Evolutionary conservation across 176 grass and related monocot species (phyloP).

Genomic region (Pontederia paniculata): DNA sequence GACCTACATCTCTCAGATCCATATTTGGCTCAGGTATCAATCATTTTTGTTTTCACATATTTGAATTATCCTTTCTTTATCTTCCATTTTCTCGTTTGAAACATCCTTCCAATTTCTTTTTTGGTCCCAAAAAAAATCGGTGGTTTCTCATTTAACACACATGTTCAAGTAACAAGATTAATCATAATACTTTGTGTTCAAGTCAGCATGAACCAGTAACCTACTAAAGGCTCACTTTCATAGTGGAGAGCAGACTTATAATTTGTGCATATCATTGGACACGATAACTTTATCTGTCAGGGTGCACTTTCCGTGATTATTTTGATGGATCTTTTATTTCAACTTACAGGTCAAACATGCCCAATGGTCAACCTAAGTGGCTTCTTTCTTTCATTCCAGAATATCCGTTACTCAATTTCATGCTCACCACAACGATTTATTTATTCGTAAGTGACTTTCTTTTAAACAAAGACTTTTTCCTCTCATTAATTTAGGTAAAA

Average conservation of each 20-base stretch:
- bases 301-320: background rate
- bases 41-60: background rate
- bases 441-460: slow-evolving; percentile 40
- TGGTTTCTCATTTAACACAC: background rate
- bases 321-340: background rate
- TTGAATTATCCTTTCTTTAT: background rate
- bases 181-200: too few species aligned
- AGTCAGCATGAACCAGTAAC: too few species aligned
- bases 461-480: background rate
- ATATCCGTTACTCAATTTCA: slow-evolving; percentile 69
- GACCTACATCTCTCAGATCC: slow-evolving; percentile 21
- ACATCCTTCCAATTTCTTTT: too few species aligned
- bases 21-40: slow-evolving; percentile 20
- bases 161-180: too few species aligned
- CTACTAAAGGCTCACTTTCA: too few species aligned
- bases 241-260: too few species aligned
- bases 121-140: too few species aligned
- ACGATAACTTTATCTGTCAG: background rate
- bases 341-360: slow-evolving; percentile 42
- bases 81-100: background rate
- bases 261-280: too few species aligned
- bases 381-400: slow-evolving; percentile 62
- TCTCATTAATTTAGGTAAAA: slow-evolving; percentile 3
- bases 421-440: slow-evolving; percentile 53
- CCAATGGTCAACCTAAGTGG: slow-evolving; percentile 73